Conservation (phyloP, 306 rosid species). For the Lathyrus aphaca region DNA sequence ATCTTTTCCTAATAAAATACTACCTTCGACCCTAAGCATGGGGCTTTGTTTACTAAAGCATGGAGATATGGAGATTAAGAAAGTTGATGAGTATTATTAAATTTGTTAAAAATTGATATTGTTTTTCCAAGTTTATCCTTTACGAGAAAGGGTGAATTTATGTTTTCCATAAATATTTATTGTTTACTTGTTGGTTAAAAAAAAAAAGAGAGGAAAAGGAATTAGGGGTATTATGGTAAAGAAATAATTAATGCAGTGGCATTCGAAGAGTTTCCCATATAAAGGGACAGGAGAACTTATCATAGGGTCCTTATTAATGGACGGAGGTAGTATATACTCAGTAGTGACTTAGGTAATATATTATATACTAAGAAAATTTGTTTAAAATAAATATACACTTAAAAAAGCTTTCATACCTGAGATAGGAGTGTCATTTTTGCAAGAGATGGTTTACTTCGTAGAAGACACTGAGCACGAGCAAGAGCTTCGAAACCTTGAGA, state of each 20-base stretch:
- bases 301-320: not conserved
- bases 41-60: not conserved
- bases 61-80: not conserved
- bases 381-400: not conserved
- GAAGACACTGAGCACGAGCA: constrained; percentile 91
- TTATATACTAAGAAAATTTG: too few species aligned
- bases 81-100: not conserved
- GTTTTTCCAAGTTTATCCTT: constrained; percentile 3
- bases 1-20: constrained; percentile 3
- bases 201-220: not conserved
- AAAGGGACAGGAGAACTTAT: not conserved
- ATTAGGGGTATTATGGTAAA: not conserved
- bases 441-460: constrained; percentile 79
- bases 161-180: not conserved
- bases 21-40: not conserved
- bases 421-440: constrained; percentile 75
- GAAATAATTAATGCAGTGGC: not conserved
- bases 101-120: not conserved
- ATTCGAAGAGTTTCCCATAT: not conserved
- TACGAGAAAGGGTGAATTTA: not conserved
- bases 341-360: not conserved
- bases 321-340: constrained; percentile 1
- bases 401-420: constrained; percentile 54
- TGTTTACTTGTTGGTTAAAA: not conserved
- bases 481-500: constrained; percentile 99